Base-by-base conservation (phyloP, 108 stramenopile genomes). In the Aurantiochytrium sp. region DNA sequence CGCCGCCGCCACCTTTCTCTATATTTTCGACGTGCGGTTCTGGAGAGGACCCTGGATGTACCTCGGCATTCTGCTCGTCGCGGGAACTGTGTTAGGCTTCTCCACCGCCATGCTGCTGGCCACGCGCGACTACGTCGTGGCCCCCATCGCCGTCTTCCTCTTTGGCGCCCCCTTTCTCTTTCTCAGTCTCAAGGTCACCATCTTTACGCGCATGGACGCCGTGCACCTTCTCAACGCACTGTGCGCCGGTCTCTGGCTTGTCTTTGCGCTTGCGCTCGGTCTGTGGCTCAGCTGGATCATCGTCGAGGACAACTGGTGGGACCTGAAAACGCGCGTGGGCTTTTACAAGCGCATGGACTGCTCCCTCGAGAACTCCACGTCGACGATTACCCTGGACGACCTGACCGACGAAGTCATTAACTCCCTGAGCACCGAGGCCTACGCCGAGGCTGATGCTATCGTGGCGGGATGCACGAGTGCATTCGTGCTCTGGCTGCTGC, bases 401-500 rank as follows among this genome's bases (percentile, higher is more conserved):
- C 45, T 53, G 43, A 83, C 76, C 0, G 14, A 14, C 2, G 51
- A 6, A 0, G 10, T 3, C 18, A 35, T 47, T 23, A 45, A 0
- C 45, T 6, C n/a, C 76, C 1, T 53, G 6, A 28, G 43, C 8
- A 1, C 64, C 14, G 64, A 8, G 10, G 64, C 25, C 35, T 69
- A 8, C 14, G 8, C 8, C 14, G 64, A 8, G 18, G 6, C 49
- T 16, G 51, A 83, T 23, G 76, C 12, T 6, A 6, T 28, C 28
- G 43, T 83, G 49, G 76, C 49, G 19, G 51, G 12, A 14, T 83
- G 76, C 76, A 83, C 76, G 76, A 23, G 19, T 23, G 76, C 49
- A 12, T 83, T 83, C n/a, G 19, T 83, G 76, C 76, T 83, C 51
- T 83, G 76, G 76, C 6, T 83, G 49, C 5, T 83, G n/a, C 76